These are phyloP conservation scores for Fusarium secorum DNA, from an alignment of 2,329 filamentous ascomycete species.

Conservation along the genomic window DNA sequence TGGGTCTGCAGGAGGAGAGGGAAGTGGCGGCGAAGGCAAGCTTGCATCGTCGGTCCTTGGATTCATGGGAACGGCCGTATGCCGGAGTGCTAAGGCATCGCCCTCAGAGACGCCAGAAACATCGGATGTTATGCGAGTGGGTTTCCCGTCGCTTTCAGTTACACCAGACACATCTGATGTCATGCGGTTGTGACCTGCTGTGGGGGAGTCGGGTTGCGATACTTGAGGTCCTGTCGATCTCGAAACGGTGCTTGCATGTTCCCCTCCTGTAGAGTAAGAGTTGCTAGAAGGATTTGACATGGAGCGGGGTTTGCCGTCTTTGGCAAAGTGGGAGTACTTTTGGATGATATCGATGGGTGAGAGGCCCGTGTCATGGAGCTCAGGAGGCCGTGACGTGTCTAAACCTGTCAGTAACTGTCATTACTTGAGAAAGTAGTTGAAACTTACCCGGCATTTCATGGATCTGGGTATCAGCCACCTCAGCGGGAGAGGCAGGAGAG, in stretches of 20 bases:
- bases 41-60: constrained; percentile 24
- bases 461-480: constrained; percentile 55
- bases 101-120: constrained; percentile 36
- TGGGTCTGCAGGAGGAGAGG: constrained; percentile 20
- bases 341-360: constrained; percentile 52
- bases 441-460: constrained; percentile 58
- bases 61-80: constrained; percentile 28
- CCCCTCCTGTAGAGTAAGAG: constrained; percentile 35
- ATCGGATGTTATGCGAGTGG: constrained; percentile 34
- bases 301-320: constrained; percentile 19
- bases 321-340: constrained; percentile 42
- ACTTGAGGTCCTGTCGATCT: constrained; percentile 36
- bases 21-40: constrained; percentile 9
- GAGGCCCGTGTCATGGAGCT: constrained; percentile 56
- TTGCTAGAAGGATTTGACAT: constrained; percentile 37
- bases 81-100: constrained; percentile 32
- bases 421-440: accelerated
- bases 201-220: constrained; percentile 15
- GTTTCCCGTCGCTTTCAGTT: constrained; percentile 3
- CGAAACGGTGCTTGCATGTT: constrained; percentile 43
- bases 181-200: constrained; percentile 22
- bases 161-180: constrained; percentile 36
- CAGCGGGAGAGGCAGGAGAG: constrained; percentile 35
- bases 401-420: not conserved
- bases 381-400: constrained; percentile 55